These are phyloP conservation scores for Geotrichum citri-aurantii DNA, from an alignment of 1,139 yeast species.

Conservation along the genomic window DNA sequence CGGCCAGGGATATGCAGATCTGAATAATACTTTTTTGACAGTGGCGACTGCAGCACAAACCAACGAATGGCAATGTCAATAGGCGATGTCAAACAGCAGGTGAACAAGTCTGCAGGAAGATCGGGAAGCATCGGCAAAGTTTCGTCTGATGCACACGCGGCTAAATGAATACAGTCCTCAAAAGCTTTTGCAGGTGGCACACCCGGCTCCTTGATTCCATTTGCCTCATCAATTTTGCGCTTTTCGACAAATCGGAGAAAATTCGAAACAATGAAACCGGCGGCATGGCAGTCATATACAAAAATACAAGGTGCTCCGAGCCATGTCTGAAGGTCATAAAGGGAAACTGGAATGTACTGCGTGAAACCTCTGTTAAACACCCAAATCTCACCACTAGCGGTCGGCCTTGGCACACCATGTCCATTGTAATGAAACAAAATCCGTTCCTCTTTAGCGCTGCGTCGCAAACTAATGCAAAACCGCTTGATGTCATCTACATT, in stretches of 20 bases:
- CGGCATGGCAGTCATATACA: constrained; percentile 91
- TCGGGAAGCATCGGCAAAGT: constrained; percentile 89
- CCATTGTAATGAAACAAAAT: constrained; percentile 94
- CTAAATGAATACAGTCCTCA: constrained; percentile 85
- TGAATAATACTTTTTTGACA: constrained; percentile 39
- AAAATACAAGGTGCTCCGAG: constrained; percentile 95
- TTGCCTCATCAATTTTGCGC: constrained; percentile 77
- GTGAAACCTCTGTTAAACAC: constrained; percentile 95
- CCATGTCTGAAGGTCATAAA: constrained; percentile 94
- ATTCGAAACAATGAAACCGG: constrained; percentile 88
- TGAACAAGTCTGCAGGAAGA: constrained; percentile 90
- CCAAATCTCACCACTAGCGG: constrained; percentile 98
- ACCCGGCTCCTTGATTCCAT: constrained; percentile 29
- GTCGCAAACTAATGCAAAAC: constrained; percentile 78
- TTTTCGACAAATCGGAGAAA: constrained; percentile 88
- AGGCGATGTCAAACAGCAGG: constrained; percentile 93
- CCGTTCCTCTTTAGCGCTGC: constrained; percentile 83
- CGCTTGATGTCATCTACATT: constrained; percentile 93
- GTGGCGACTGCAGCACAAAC: constrained; percentile 77
- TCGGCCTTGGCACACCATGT: constrained; percentile 98
- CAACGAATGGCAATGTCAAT: constrained; percentile 90
- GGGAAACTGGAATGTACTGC: constrained; percentile 91
- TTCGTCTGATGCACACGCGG: constrained; percentile 87
- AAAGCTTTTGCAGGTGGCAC: constrained; percentile 56
- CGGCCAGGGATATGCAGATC: constrained; percentile 72